These are phyloP conservation scores for Pichia kudriavzevii DNA, from an alignment of 1,139 yeast genomes.

Conservation along the genomic window DNA sequence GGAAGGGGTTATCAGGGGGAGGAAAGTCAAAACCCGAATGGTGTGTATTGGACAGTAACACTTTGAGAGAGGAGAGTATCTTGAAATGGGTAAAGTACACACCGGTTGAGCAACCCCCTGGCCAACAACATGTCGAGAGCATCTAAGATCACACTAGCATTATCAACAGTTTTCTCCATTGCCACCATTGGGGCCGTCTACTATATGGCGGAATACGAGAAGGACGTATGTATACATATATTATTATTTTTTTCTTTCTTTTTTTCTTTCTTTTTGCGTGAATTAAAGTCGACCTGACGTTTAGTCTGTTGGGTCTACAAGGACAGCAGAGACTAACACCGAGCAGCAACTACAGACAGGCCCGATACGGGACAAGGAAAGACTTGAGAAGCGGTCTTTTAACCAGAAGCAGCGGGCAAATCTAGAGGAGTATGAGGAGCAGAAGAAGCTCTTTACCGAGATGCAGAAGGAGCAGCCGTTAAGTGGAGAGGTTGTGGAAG, in stretches of 20 bases:
- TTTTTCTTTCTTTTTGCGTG: too few relatives aligned
- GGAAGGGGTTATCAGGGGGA: too few relatives aligned
- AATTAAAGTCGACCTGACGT: too few relatives aligned
- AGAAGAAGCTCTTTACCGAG: constrained; percentile 56
- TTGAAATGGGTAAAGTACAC: too few relatives aligned
- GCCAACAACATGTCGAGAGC: constrained; percentile 32
- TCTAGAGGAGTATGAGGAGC: constrained; percentile 67
- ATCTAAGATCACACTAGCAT: constrained; percentile 27
- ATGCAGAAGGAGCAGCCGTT: constrained; percentile 65
- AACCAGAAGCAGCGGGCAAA: constrained; percentile 45
- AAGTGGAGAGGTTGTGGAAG: constrained; percentile 34
- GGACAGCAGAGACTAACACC: too few relatives aligned
- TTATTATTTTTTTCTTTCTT: constrained; percentile 3
- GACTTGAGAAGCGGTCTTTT: constrained; percentile 26
- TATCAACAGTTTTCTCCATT: constrained; percentile 19
- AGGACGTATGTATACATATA: constrained; percentile 26
- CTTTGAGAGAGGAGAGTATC: too few relatives aligned
- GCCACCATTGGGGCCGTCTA: constrained; percentile 28
- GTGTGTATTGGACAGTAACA: too few relatives aligned
- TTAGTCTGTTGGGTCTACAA: too few relatives aligned
- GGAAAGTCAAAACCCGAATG: too few relatives aligned
- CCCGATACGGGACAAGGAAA: constrained; percentile 29
- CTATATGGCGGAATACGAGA: constrained; percentile 28
- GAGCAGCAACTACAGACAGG: constrained; percentile 30
- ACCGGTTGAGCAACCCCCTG: too few relatives aligned